phyloP scores from a whole-genome alignment of 495 filamentous ascomycete genomes.

The Tetracladium setigerum region DNA sequence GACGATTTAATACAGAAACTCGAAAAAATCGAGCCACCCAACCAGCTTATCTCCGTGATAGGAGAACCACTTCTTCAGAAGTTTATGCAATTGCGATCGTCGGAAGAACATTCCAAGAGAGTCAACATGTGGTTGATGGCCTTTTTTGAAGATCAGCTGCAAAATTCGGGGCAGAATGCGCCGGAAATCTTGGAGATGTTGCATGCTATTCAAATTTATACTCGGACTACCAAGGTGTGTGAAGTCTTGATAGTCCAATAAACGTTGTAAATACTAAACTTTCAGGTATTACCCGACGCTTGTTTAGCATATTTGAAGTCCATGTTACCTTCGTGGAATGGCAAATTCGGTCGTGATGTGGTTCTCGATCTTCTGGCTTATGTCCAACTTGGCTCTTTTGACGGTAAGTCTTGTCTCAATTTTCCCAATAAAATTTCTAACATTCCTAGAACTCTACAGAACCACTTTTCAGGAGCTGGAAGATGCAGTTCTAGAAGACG shows the following conservation, averaged over 20 bases:
- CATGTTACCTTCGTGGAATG: constrained; percentile 64
- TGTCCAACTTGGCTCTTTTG: constrained; percentile 51
- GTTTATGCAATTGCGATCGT: constrained; percentile 56
- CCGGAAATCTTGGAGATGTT: constrained; percentile 47
- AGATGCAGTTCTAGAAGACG: constrained; percentile 41
- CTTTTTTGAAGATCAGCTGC: constrained; percentile 51
- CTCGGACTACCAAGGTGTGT: constrained; percentile 54
- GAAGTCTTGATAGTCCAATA: neutral
- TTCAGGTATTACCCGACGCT: constrained; percentile 52
- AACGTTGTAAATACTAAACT: neutral
- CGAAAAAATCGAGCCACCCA: constrained; percentile 74
- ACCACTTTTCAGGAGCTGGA: constrained; percentile 52
- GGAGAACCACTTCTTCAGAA: constrained; percentile 74
- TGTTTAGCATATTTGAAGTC: constrained; percentile 53
- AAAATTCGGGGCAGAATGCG: constrained; percentile 40
- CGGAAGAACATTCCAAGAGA: constrained; percentile 45
- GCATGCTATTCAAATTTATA: constrained; percentile 50
- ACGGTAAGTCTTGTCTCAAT: constrained; percentile 31
- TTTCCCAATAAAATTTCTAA: constrained; percentile 11
- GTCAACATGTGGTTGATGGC: constrained; percentile 59
- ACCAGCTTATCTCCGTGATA: constrained; percentile 70
- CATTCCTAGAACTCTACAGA: constrained; percentile 38
- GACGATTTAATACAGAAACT: constrained; percentile 66
- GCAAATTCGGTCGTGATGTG: constrained; percentile 45
- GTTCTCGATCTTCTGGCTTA: constrained; percentile 61